phyloP scores from a whole-genome alignment of 2,329 filamentous ascomycete genomes.

The Ceratocystis colombiana region DNA sequence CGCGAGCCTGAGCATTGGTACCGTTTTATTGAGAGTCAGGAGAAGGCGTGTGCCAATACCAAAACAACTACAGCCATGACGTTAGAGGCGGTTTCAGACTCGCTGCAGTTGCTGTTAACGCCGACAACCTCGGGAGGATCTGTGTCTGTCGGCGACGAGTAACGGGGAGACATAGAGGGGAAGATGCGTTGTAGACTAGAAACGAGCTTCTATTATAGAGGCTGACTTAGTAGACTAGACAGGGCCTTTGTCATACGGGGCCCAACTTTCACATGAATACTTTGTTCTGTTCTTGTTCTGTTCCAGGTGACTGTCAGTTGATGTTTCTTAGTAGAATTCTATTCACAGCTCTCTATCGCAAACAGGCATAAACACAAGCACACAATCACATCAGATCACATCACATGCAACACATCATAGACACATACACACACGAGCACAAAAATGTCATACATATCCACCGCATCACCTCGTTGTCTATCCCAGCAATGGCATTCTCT shows the following conservation, averaged over 20 bases:
- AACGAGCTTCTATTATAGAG: no score
- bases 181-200: no score
- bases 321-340: conserved; percentile 17
- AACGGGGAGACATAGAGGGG: not conserved
- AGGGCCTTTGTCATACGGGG: not conserved
- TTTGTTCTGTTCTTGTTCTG: not conserved
- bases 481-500: conserved; percentile 32
- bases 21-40: conserved; percentile 51
- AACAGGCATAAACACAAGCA: not conserved
- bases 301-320: not conserved
- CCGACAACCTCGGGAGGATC: conserved; percentile 16
- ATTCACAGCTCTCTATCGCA: not conserved
- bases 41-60: conserved; percentile 48
- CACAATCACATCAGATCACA: not conserved
- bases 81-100: not conserved
- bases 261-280: not conserved
- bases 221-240: no score
- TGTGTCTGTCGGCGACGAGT: conserved; percentile 33
- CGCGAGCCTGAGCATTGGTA: conserved; percentile 58
- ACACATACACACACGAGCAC: not conserved
- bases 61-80: conserved; percentile 26
- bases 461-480: not conserved
- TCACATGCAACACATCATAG: not conserved
- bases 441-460: not conserved
- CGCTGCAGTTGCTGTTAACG: conserved; percentile 18